Base-by-base conservation (phyloP, 331 rosid genomes). In the Stylosanthes scabra region DNA sequence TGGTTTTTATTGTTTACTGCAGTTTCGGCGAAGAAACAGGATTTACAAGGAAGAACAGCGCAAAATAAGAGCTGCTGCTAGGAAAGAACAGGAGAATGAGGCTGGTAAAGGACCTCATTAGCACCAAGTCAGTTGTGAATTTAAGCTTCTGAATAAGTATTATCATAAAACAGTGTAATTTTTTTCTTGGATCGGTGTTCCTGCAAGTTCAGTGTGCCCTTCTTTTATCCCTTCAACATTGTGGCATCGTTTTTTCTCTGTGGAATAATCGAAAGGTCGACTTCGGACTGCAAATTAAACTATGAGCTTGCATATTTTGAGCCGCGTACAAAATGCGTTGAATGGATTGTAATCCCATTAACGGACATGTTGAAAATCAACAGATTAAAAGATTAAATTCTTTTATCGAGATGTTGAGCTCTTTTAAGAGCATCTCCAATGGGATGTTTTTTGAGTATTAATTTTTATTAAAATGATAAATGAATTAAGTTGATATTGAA, bases 11-110 rank as follows among this genome's bases (percentile, higher is more conserved):
- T 74, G 63, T 37, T 74, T 40, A 55, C 42, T 64, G 75, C 88
- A 91, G 99, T 95, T 88, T 76, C 92, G 80, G 86, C 86, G 99
- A 66, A 86, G 97, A 75, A 95, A 95, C 81, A 91, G 99, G 37
- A 82, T 91, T 68, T 95, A 90, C 77, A 90, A 90, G 91, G 99
- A 95, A 84, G 97, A 95, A 83, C 97, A 91, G 79, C 97, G 97
- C 59, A 88, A 91, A 76, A 55, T 95, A 56, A 86, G 97, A 79
- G 99, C 97, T 41, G 97, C 93, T 64, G 70, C 87, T 39, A 79
- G 83, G 81, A 87, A 89, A 77, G 89, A 71, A 68, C 76, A 80
- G 59, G 91, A 83, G 68, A 93, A 88, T 59, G 91, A 80, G 59
- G 84, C 9, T 66, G 86, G 27, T 65, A 80, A 71, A 15, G 85